These are phyloP conservation scores for Botryotinia convoluta DNA, from an alignment of 2,329 filamentous ascomycete species.

Conservation along the genomic window DNA sequence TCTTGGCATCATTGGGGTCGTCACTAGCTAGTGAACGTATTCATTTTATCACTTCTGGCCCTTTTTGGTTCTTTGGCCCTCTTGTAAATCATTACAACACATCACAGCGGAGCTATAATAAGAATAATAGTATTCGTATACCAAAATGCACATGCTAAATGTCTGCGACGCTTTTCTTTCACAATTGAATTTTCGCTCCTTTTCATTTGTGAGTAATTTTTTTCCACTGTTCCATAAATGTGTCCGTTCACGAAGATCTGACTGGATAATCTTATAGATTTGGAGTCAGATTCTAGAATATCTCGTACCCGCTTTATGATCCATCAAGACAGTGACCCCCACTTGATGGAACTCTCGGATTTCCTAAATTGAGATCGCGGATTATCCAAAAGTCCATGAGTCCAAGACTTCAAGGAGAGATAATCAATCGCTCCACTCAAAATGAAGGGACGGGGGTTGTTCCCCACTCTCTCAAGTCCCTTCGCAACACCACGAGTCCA, in stretches of 20 bases:
- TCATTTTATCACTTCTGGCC: neutral
- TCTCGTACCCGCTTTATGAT: neutral
- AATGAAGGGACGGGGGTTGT: neutral
- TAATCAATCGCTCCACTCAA: neutral
- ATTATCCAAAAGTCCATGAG: neutral
- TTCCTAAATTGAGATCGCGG: neutral
- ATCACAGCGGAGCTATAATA: neutral
- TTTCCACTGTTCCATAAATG: neutral
- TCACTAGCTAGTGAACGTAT: neutral
- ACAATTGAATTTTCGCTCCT: neutral
- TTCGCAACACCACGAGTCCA: neutral
- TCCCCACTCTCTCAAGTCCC: neutral
- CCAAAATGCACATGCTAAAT: neutral
- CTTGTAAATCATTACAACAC: neutral
- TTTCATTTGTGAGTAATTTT: neutral
- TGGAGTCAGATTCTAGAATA: constrained; percentile 14
- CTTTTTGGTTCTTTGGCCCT: neutral
- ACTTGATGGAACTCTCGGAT: constrained; percentile 6
- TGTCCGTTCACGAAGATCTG: neutral
- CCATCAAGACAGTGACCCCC: neutral
- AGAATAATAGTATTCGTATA: neutral
- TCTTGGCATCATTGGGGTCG: neutral
- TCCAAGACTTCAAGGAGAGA: neutral
- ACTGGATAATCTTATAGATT: neutral
- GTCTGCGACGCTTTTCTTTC: neutral